Evolutionary conservation across 495 filamentous ascomycete species (phyloP), one percentile per base, ranked within the genome.

Genomic region (Hyaloscypha variabilis): DNA sequence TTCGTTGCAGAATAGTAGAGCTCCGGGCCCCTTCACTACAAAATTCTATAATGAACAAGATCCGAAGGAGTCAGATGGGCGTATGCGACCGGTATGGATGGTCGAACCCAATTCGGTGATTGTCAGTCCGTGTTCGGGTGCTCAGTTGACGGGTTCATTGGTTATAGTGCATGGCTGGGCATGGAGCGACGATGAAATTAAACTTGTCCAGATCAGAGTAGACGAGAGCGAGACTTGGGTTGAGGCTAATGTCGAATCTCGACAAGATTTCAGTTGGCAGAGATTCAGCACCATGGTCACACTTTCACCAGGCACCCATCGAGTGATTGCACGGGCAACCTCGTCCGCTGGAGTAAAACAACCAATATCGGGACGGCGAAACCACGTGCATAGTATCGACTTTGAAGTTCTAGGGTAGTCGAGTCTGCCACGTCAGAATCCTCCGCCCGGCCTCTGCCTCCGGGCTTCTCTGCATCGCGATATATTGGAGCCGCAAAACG

Each of bases 21-120:
- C 39, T 17, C 39, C 6, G 13, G 39, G 39, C 17, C 39, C 39
- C 39, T 46, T 46, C 39, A 46, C 39, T 10, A 46, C 39, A 19
- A 46, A 4, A 4, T 46, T 46, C 39, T 46, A 46, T 17, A 46
- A 46, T 17, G 39, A 46, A 46, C 4, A 46, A 19, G 39, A 46
- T 46, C 39, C 39, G 19, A 46, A 46, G 4, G 39, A 46, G 11
- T 46, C 39, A 34, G 31, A 34, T 46, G 17, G 39, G 39, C 39
- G 39, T 46, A 17, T 46, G 39, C 39, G 39, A 46, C 39, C 39
- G 39, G 39, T 46, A 46, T 46, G 39, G 39, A 46, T 46, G 39
- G 39, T 14, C 19, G 39, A 46, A 46, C 39, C 39, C 17, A 46
- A 46, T 19, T 46, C 39, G 39, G 19, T 46, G 39, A 46, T 46